phyloP scores from a whole-genome alignment of 192 early-diverging fungal species.

The Backusella circina region DNA sequence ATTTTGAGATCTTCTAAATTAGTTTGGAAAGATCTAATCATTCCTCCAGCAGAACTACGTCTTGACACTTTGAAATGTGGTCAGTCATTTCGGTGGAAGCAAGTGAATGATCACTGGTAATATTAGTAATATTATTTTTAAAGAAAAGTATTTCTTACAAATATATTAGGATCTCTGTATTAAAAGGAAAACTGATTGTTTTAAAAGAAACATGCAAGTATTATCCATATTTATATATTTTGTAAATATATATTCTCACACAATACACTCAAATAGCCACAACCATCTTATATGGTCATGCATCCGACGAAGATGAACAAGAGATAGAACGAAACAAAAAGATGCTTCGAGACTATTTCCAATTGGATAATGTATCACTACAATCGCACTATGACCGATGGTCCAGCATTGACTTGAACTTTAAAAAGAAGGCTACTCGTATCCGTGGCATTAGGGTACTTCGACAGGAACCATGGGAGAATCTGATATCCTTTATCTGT shows the following conservation, averaged over 20 bases:
- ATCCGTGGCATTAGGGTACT: conserved; percentile 73
- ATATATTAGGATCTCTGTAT: conserved; percentile 39
- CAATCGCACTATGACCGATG: conserved; percentile 52
- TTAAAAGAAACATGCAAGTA: conserved; percentile 58
- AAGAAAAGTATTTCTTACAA: background rate
- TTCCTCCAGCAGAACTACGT: conserved; percentile 63
- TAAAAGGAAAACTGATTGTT: conserved; percentile 56
- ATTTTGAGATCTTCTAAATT: conserved; percentile 7
- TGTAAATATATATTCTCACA: background rate
- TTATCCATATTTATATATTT: background rate
- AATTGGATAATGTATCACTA: conserved; percentile 62
- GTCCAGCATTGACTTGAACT: conserved; percentile 62
- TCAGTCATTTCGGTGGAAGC: conserved; percentile 90
- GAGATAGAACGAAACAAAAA: conserved; percentile 19
- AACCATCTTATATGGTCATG: conserved; percentile 24
- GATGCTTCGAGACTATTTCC: conserved; percentile 82
- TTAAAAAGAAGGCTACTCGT: conserved; percentile 48
- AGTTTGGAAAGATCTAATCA: conserved; percentile 46
- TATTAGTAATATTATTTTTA: background rate
- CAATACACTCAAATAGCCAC: conserved; percentile 21
- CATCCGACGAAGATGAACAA: conserved; percentile 11
- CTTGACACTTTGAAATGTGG: conserved; percentile 84
- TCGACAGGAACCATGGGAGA: conserved; percentile 85
- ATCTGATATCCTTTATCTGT: conserved; percentile 88
- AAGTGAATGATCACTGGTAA: conserved; percentile 60